A percentile compares a stretch with the other conserved stretches of the same genome.
These are phyloP conservation scores for Phytophthora ramorum DNA, from an alignment of 352 stramenopile genomes.

Conservation along the genomic window DNA sequence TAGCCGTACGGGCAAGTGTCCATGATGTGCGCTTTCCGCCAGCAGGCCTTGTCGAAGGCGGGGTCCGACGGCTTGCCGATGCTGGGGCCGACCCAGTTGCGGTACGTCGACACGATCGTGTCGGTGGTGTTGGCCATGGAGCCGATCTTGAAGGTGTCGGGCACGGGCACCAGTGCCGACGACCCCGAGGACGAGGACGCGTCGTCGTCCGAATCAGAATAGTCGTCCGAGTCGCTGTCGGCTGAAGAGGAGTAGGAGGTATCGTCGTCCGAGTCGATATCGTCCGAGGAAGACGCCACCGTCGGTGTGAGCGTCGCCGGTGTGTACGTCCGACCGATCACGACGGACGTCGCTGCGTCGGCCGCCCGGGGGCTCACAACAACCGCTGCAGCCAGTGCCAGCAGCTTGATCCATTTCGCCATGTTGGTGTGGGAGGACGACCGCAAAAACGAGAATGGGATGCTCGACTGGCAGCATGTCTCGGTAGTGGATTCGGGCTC, in stretches of 20 bases:
- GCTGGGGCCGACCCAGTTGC: conserved; percentile 16
- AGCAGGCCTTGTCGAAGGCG: conserved; percentile 24
- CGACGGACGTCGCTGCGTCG: conserved; percentile 3
- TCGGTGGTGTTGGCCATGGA: conserved; percentile 14
- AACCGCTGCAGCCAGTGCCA: conserved; percentile 7
- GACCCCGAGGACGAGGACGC: conserved; percentile 10
- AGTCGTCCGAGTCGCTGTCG: conserved; percentile 13
- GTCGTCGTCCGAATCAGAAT: background rate
- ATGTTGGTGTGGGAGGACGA: conserved; percentile 7
- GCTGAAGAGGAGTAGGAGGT: conserved; percentile 1
- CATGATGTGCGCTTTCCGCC: conserved; percentile 12
- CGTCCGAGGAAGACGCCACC: conserved; percentile 1
- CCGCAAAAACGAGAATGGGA: conserved; percentile 30
- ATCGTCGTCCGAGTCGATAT: conserved; percentile 7
- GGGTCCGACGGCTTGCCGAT: conserved; percentile 12
- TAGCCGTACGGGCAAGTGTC: conserved; percentile 12
- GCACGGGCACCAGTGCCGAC: conserved; percentile 11
- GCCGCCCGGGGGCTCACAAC: background rate
- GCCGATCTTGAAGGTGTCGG: conserved; percentile 14
- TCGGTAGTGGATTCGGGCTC: conserved; percentile 17
- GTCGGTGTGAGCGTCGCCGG: conserved; percentile 1
- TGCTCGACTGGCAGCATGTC: conserved; percentile 23
- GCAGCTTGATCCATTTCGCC: conserved; percentile 22
- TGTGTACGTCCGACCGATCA: conserved; percentile 8
- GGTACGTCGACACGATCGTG: conserved; percentile 19